Percentiles rank a stretch among this genome's conserved stretches.
Conservation (phyloP, 805 yeast species). For the Candida schatavii region DNA sequence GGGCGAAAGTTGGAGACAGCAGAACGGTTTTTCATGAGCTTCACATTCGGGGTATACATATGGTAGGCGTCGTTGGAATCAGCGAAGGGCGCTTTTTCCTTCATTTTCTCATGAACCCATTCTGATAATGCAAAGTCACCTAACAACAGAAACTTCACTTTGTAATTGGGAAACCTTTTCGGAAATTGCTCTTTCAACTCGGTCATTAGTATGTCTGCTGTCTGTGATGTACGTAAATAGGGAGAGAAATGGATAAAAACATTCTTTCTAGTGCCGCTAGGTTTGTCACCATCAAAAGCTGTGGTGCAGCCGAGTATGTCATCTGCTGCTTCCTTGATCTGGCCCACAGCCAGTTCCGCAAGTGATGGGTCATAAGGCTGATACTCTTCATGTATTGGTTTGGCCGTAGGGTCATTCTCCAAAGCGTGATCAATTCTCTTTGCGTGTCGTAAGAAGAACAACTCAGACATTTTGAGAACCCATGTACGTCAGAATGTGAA, state of each 20-base stretch:
- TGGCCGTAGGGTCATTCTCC: constrained; percentile 20
- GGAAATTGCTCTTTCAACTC: constrained; percentile 22
- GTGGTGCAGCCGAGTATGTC: constrained; percentile 23
- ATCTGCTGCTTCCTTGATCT: constrained; percentile 25
- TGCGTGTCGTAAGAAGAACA: constrained; percentile 44
- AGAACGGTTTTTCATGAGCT: constrained; percentile 28
- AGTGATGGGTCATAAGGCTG: constrained; percentile 38
- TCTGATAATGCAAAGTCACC: constrained; percentile 46
- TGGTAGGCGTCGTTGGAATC: constrained; percentile 46
- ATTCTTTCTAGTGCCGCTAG: constrained; percentile 23
- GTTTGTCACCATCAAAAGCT: constrained; percentile 16
- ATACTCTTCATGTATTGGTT: constrained; percentile 25
- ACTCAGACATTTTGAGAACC: constrained; percentile 38
- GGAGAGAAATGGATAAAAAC: constrained; percentile 42
- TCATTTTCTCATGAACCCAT: constrained; percentile 46
- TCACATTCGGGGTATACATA: constrained; percentile 44
- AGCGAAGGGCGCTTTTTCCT: constrained; percentile 37
- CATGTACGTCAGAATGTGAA: background rate
- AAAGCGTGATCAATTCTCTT: constrained; percentile 38
- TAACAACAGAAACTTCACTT: constrained; percentile 34
- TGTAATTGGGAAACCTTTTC: constrained; percentile 24
- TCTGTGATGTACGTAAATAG: constrained; percentile 42
- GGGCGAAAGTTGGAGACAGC: constrained; percentile 41
- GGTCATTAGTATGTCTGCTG: constrained; percentile 38
- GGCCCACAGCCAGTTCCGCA: constrained; percentile 24